These are phyloP conservation scores for Glutinoglossum americanum DNA, from an alignment of 495 filamentous ascomycete species.

Conservation along the genomic window DNA sequence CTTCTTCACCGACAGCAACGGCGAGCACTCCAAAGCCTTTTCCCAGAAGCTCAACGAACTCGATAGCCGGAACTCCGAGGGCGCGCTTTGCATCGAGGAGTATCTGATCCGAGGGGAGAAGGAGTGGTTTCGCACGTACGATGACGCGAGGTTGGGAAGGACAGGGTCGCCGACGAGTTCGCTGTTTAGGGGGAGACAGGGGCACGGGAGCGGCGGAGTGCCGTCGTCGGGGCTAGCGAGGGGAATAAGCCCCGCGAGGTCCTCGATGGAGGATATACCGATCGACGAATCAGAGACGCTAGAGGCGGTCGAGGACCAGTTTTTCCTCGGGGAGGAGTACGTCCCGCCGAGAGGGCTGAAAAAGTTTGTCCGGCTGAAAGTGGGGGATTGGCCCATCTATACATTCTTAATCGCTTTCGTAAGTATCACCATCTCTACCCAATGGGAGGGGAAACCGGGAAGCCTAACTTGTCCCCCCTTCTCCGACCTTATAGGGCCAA, in stretches of 20 bases:
- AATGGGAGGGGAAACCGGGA: too few relatives aligned
- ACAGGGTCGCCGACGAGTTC: background rate
- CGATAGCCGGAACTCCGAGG: constrained; percentile 29
- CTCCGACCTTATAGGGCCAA: constrained; percentile 21
- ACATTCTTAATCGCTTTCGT: constrained; percentile 31
- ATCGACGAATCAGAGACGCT: background rate
- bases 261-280: background rate
- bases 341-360: constrained; percentile 42
- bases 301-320: constrained; percentile 22
- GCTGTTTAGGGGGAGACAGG: background rate
- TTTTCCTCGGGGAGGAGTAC: constrained; percentile 41
- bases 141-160: constrained; percentile 26
- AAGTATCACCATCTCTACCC: background rate
- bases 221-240: too few relatives aligned
- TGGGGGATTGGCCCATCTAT: constrained; percentile 50
- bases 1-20: constrained; percentile 41
- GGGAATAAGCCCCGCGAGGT: background rate
- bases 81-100: constrained; percentile 38
- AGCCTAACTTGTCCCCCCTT: too few relatives aligned
- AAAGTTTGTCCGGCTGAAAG: constrained; percentile 18
- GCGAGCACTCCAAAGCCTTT: constrained; percentile 33
- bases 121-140: constrained; percentile 37
- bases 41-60: constrained; percentile 30
- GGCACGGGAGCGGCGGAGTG: too few relatives aligned
- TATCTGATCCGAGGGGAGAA: constrained; percentile 41